A percentile compares a stretch with the other conserved stretches of the same genome.
Evolutionary conservation across 768 basidiomycete genomes (phyloP).

Genomic region (Lepiota venenata): DNA sequence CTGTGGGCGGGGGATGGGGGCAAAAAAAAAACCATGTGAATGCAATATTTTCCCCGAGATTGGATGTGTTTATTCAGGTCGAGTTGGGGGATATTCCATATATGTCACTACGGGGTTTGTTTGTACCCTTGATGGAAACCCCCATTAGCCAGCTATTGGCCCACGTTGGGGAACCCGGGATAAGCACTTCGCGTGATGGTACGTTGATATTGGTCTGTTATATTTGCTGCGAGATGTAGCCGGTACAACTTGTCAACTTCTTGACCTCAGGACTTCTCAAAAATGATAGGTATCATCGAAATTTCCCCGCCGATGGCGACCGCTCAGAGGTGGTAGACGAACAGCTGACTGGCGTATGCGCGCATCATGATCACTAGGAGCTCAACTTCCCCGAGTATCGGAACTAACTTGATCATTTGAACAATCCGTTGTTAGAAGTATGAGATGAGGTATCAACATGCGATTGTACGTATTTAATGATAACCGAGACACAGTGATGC

Average conservation of each 20-base stretch:
- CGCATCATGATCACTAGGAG: no score
- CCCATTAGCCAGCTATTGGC: constrained; percentile 1
- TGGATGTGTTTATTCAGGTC: background rate
- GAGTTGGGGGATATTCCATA: background rate
- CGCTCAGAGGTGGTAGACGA: background rate
- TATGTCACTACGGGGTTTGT: background rate
- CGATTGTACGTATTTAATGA: constrained; percentile 1
- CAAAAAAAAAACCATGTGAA: background rate
- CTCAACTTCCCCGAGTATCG: no score
- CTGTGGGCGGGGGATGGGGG: no score
- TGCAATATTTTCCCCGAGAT: constrained; percentile 1
- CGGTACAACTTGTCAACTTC: background rate
- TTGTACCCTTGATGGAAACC: no score
- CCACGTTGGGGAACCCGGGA: background rate
- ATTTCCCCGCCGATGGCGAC: background rate
- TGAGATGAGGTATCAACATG: constrained; percentile 11
- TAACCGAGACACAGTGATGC: background rate
- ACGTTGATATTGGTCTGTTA: background rate
- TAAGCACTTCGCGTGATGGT: background rate
- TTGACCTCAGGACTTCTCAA: background rate
- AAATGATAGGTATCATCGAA: background rate
- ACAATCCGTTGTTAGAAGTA: constrained; percentile 6
- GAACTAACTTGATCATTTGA: background rate
- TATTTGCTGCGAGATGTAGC: background rate
- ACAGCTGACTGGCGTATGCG: no score